phyloP scores from a whole-genome alignment of 805 yeast species.

The Ogataea trehaloabstinens region DNA sequence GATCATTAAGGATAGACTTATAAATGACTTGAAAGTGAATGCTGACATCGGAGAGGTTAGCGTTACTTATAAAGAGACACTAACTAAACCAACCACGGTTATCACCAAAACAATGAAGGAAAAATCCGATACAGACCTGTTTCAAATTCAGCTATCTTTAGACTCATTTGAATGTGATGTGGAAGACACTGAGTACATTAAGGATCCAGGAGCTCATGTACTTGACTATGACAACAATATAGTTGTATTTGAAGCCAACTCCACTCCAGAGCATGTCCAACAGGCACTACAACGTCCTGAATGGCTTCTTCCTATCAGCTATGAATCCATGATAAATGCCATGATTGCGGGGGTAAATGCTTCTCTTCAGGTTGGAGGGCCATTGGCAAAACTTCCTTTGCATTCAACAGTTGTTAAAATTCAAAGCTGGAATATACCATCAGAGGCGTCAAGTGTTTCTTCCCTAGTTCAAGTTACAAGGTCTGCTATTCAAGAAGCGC shows the following conservation, averaged over 20 bases:
- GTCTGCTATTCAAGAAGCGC: constrained; percentile 38
- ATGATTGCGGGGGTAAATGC: constrained; percentile 58
- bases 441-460: constrained; percentile 40
- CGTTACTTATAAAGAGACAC: constrained; percentile 85
- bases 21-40: constrained; percentile 80
- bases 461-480: constrained; percentile 47
- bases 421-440: constrained; percentile 50
- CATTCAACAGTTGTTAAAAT: constrained; percentile 61
- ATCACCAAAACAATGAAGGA: constrained; percentile 19
- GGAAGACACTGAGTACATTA: constrained; percentile 27
- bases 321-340: constrained; percentile 52
- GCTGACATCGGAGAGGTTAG: constrained; percentile 78
- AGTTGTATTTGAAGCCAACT: constrained; percentile 34
- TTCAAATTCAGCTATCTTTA: constrained; percentile 25
- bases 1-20: constrained; percentile 74
- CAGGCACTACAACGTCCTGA: constrained; percentile 18
- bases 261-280: constrained; percentile 23
- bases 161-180: constrained; percentile 34
- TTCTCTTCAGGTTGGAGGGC: constrained; percentile 68
- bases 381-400: constrained; percentile 51
- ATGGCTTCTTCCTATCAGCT: constrained; percentile 49
- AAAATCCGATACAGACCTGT: constrained; percentile 20
- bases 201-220: constrained; percentile 39
- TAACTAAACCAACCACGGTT: constrained; percentile 23
- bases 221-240: constrained; percentile 49